phyloP scores from a whole-genome alignment of 768 basidiomycete genomes.

The Krasilnikovozyma curviuscula region DNA sequence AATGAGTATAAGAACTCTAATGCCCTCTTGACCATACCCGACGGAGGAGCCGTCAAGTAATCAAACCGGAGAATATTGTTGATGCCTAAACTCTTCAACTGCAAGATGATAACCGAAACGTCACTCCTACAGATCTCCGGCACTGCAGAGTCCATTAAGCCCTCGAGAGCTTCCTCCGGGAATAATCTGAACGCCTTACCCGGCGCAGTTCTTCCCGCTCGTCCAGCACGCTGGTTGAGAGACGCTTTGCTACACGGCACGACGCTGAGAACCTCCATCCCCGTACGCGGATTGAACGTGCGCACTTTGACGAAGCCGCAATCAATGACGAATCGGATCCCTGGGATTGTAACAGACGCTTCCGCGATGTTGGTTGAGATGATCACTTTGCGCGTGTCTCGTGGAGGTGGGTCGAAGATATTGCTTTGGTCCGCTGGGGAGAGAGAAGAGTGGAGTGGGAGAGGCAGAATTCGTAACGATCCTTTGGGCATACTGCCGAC shows the following conservation, averaged over 20 bases:
- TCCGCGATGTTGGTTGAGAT: constrained; percentile 93
- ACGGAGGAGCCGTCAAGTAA: constrained; percentile 76
- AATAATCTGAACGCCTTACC: constrained; percentile 89
- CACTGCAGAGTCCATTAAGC: constrained; percentile 49
- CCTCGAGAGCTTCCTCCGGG: constrained; percentile 40
- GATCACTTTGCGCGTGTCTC: constrained; percentile 67
- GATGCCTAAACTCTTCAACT: constrained; percentile 84
- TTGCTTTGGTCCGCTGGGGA: constrained; percentile 69
- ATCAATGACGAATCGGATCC: constrained; percentile 82
- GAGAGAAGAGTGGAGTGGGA: constrained; percentile 77
- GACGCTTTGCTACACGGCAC: constrained; percentile 74
- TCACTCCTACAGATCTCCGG: constrained; percentile 85
- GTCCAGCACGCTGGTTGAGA: constrained; percentile 77
- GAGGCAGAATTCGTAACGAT: constrained; percentile 40
- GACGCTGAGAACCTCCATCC: constrained; percentile 62
- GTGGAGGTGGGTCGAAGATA: constrained; percentile 60
- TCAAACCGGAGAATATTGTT: constrained; percentile 92
- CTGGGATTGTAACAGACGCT: constrained; percentile 92
- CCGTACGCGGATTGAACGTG: constrained; percentile 68
- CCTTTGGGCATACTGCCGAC: constrained; percentile 32
- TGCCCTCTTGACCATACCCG: constrained; percentile 64
- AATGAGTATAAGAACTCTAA: constrained; percentile 61
- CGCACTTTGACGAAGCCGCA: constrained; percentile 91
- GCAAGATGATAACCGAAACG: constrained; percentile 74
- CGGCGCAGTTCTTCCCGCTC: constrained; percentile 80